Base-by-base conservation (phyloP, 225 moss, liverwort and hornwort genomes). In the Climacium dendroides region DNA sequence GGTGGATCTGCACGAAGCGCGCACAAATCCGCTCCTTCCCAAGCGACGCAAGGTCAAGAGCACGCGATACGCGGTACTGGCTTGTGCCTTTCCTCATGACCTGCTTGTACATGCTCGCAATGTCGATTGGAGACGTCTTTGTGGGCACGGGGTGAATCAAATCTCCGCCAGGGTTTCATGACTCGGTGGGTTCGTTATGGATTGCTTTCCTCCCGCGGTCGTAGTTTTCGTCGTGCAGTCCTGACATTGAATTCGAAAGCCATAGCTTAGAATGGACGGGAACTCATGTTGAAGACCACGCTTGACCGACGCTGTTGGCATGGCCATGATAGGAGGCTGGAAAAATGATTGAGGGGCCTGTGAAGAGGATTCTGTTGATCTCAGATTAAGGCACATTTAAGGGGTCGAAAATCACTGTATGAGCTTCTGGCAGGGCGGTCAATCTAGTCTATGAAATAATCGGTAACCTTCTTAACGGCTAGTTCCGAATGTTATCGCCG, bases 41-140 rank as follows among this genome's bases (percentile, higher is more conserved):
- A 89, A 89, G 89, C 83, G 91, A 78, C 92, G 92, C 92, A 92
- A 93, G 87, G 89, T 93, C 89, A 93, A 91, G 89, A 93, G 88
- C 86, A 77, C 89, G 59, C 92, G 90, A 81, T 88, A 89, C 80
- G 81, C 81, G 90, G 92, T 91, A 90, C 83, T 63, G 13, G 6
- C 70, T 47, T 70, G 47, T 39, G 50, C 66, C 78, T 75, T 58
- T 54, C 59, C 69, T 73, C 64, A 74, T 63, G 87, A 81, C 73
- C 62, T 70, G 83, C 89, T 54, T 63, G 57, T 74, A 5, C 86
- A 47, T 87, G 85, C 39, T 61, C 61, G 47, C 60, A 81, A 47
- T 69, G 79, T 85, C 64, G 26, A 86, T 71, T n/a, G 47, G 48
- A 59, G 73, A 29, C 16, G 16, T 75, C 59, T 35, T 74, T 24